Evolutionary conservation across 371 early-diverging fungal genomes (phyloP), one percentile per base, ranked within the genome.

Genomic region (Rhizopus arrhizus): DNA sequence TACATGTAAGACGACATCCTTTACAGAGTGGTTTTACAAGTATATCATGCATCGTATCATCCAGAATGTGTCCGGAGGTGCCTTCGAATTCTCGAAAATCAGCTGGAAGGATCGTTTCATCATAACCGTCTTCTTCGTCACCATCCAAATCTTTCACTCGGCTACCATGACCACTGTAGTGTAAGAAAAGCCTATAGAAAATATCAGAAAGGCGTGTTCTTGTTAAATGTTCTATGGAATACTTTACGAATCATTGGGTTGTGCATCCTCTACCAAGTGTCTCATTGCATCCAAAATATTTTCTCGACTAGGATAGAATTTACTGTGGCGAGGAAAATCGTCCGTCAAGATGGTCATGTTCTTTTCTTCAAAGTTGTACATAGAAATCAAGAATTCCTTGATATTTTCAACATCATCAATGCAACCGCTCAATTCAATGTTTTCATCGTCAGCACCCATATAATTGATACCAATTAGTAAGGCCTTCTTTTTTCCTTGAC

Each of bases 401-500:
- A 97, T 85, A 74, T 92, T 92, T 53, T 82, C 70, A n/a, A 95
- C 95, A 69, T 97, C 97, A 69, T 95, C 95, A 69, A 93, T 88
- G 72, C 96, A 97, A 11, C 89, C 91, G 48, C 74, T 66, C 31
- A 95, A 84, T 22, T 22, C 22, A 22, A 22, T 22, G 22, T 22
- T 22, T 62, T 85, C 85, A 55, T 75, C 74, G 36, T 72, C 66
- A 11, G 93, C 84, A 28, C 86, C 84, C 43, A 85, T 80, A 69
- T 97, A 97, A 75, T 97, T 97, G 72, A 96, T 95, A 42, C 97
- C 97, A 59, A 97, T 87, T 34, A 97, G 75, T 50, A 97, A 79
- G 0, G 94, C 97, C 34, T 86, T 82, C 70, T 89, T 91, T 53
- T 85, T 75, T 49, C 92, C 90, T 52, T 66, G 65, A 56, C 87